Evolutionary conservation across 805 yeast species (phyloP), one percentile per base, ranked within the genome.

Genomic region (Hanseniaspora hatyaiensis): DNA sequence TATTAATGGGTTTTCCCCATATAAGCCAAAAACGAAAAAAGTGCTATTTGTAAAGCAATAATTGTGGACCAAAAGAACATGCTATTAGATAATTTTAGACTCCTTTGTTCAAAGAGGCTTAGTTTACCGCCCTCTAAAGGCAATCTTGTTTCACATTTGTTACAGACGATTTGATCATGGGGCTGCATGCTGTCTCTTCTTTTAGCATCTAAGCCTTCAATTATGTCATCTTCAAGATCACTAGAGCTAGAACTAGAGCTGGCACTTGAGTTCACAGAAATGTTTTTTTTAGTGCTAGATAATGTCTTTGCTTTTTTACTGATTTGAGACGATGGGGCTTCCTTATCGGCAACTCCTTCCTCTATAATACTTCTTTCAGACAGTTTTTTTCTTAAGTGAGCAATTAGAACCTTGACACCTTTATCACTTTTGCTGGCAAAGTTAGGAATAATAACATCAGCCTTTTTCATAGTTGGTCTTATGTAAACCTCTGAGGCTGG

Each of bases 371-470:
- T 80, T 63, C 85, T 87, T 24, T 67, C 52, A 5, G 69, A 59
- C 50, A 89, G 66, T 57, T 82, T 94, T 28, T 79, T 79, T 59
- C 75, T 75, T 47, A 92, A 78, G 59, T 88, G 96, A 51, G 73
- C 74, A 51, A 85, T 79, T 61, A 89, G 70, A 70, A 88, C 71
- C 49, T 79, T 75, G 30, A 89, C 80, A 11, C 95, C 97, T 11
- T 81, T 77, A 1, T 62, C 60, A 62, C 86, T 89, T 30, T 41
- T 36, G 60, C 87, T 95, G 6, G 83, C 73, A 15, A 95, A 95
- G 28, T 94, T 70, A 1, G 98, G 97, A n/a, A 92, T 75, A 13
- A 92, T 78, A 50, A 89, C 72, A 61, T 92, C 94, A 0, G 97
- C 95, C 49, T 70, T 69, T 39, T 73, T 68, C 78, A 82, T 74